These are phyloP conservation scores for Combretum micranthum DNA, from an alignment of 345 rosid species.

Conservation along the genomic window DNA sequence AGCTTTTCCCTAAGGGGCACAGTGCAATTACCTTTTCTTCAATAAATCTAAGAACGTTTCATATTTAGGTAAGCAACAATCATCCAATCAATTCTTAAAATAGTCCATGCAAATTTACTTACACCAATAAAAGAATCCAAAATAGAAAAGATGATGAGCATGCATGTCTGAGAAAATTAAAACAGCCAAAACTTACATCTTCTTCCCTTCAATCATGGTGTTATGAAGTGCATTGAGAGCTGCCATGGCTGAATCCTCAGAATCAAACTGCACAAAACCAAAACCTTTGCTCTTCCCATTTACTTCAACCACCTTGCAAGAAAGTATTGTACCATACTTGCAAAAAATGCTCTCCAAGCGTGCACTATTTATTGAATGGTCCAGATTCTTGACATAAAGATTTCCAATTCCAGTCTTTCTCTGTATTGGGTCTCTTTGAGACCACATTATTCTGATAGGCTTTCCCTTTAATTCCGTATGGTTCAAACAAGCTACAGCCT, in stretches of 20 bases:
- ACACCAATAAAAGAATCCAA: too few relatives aligned
- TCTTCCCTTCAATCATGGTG: conserved; percentile 45
- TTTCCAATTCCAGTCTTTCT: conserved; percentile 54
- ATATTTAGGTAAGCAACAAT: too few relatives aligned
- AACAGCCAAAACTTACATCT: conserved; percentile 28
- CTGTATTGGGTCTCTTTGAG: conserved; percentile 39
- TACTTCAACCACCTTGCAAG: conserved; percentile 71
- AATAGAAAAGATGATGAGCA: neutral
- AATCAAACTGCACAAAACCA: conserved; percentile 69
- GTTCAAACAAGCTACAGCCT: conserved; percentile 51
- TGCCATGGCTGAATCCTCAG: conserved; percentile 54
- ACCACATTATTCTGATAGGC: conserved; percentile 65
- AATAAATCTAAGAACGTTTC: too few relatives aligned
- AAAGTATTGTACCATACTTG: conserved; percentile 47
- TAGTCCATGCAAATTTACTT: too few relatives aligned
- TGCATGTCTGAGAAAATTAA: neutral
- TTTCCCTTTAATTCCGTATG: conserved; percentile 51
- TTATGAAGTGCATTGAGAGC: conserved; percentile 54
- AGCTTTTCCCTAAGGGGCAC: too few relatives aligned
- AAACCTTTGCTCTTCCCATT: conserved; percentile 57
- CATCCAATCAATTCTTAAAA: too few relatives aligned
- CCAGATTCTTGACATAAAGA: conserved; percentile 73
- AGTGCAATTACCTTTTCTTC: too few relatives aligned
- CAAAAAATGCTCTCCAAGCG: conserved; percentile 43
- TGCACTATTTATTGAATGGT: conserved; percentile 31